A percentile compares a stretch with the other conserved stretches of the same genome.
Conservation (phyloP, 371 early-diverging fungal species). For the Smittium culicis region DNA sequence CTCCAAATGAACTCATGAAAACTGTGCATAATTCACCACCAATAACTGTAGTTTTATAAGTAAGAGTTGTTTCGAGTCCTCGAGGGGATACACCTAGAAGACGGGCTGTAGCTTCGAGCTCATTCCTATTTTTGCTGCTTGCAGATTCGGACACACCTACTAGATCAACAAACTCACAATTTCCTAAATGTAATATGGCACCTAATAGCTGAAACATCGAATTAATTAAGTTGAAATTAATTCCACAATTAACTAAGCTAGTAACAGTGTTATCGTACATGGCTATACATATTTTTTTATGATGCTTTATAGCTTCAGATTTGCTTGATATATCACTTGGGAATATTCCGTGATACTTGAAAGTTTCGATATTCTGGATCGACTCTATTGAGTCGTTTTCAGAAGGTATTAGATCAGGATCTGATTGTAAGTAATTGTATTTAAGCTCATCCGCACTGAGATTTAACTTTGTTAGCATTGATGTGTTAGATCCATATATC, state of each 20-base stretch:
- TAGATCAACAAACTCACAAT: slow-evolving; percentile 45
- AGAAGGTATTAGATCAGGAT: neutral
- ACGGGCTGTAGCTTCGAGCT: slow-evolving; percentile 55
- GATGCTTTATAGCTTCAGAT: slow-evolving; percentile 5
- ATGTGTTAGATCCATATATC: slow-evolving; percentile 40
- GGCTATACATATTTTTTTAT: slow-evolving; percentile 13
- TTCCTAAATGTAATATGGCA: slow-evolving; percentile 67
- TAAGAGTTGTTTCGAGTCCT: slow-evolving; percentile 52
- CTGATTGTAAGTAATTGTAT: slow-evolving; percentile 15
- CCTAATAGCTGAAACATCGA: slow-evolving; percentile 54
- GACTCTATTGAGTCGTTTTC: slow-evolving; percentile 18
- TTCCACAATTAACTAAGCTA: slow-evolving; percentile 57
- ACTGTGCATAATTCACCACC: slow-evolving; percentile 73
- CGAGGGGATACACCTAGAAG: slow-evolving; percentile 61
- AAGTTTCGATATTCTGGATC: slow-evolving; percentile 23
- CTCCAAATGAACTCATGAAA: slow-evolving; percentile 62
- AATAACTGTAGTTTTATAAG: slow-evolving; percentile 47
- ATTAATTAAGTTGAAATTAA: slow-evolving; percentile 54
- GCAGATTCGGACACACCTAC: slow-evolving; percentile 35
- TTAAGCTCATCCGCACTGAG: slow-evolving; percentile 37
- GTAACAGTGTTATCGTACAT: slow-evolving; percentile 50
- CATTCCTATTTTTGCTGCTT: slow-evolving; percentile 43
- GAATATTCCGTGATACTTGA: slow-evolving; percentile 26
- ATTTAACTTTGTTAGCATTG: slow-evolving; percentile 42
- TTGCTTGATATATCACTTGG: slow-evolving; percentile 32